A percentile compares a stretch with the other conserved stretches of the same genome.
These are phyloP conservation scores for Candida boleticola DNA, from an alignment of 805 yeast genomes.

Conservation along the genomic window DNA sequence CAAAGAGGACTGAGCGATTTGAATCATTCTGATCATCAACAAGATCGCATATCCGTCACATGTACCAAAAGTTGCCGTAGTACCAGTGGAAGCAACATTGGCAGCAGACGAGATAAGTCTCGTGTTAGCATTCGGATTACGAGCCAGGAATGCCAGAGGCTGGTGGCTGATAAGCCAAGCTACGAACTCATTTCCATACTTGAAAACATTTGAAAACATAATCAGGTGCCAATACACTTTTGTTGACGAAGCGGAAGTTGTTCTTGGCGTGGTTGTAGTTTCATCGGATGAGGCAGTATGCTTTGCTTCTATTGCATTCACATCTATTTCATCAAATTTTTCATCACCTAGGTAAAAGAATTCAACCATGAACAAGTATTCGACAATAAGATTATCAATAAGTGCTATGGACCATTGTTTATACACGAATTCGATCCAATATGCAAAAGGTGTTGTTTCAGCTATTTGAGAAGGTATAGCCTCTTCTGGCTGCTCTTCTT, in stretches of 20 bases:
- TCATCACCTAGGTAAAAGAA: conserved; percentile 57
- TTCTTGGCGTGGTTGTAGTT: neutral
- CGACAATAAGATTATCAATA: conserved; percentile 73
- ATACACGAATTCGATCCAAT: conserved; percentile 73
- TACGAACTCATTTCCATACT: conserved; percentile 45
- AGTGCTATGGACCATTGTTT: conserved; percentile 71
- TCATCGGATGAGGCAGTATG: neutral
- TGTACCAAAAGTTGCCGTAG: conserved; percentile 22
- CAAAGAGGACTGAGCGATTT: conserved; percentile 59
- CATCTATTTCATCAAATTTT: conserved; percentile 25
- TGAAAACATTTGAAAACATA: conserved; percentile 37
- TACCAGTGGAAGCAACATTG: conserved; percentile 1
- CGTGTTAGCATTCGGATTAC: conserved; percentile 1
- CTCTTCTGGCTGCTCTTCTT: conserved; percentile 44
- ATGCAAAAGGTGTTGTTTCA: conserved; percentile 63
- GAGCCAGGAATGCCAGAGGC: conserved; percentile 14
- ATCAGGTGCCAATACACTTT: conserved; percentile 28
- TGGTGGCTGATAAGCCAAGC: conserved; percentile 45
- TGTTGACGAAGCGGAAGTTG: neutral
- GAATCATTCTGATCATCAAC: conserved; percentile 69
- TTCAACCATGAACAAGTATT: conserved; percentile 67
- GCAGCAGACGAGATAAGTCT: conserved; percentile 1
- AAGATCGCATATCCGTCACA: conserved; percentile 80
- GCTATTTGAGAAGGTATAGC: conserved; percentile 84
- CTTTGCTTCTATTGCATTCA: neutral